Conservation (phyloP, 257 asterid species). For the Solanum paucissectum region DNA sequence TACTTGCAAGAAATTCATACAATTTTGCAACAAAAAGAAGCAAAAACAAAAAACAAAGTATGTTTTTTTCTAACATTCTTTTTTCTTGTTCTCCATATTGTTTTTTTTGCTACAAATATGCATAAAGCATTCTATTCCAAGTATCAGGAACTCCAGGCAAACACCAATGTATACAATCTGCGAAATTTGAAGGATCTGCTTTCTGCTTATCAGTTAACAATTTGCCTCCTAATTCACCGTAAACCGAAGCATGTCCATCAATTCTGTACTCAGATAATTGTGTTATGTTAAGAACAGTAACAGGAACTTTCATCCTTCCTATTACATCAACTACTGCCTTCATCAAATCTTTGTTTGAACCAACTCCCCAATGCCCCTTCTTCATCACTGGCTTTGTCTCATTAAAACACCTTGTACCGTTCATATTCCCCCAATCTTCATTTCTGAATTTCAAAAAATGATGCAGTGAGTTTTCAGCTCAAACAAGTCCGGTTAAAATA, state of each 20-base stretch:
- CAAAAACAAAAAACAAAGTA: background rate
- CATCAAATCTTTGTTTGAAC: constrained; percentile 59
- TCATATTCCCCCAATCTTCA: constrained; percentile 59
- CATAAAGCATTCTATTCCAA: constrained; percentile 63
- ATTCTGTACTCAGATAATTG: constrained; percentile 69
- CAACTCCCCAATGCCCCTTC: constrained; percentile 64
- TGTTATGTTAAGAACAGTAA: constrained; percentile 61
- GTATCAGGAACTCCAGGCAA: constrained; percentile 90
- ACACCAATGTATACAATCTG: constrained; percentile 94
- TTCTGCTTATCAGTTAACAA: constrained; percentile 50
- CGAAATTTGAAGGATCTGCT: constrained; percentile 54
- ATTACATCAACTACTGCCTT: constrained; percentile 36
- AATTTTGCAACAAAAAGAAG: background rate
- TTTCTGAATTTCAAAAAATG: constrained; percentile 25
- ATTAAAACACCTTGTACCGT: constrained; percentile 70
- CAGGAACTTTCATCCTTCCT: constrained; percentile 54
- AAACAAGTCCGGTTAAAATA: background rate
- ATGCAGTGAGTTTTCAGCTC: background rate
- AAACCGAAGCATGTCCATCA: constrained; percentile 68
- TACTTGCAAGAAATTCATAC: background rate
- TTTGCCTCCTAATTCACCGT: constrained; percentile 60
- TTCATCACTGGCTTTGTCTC: constrained; percentile 56
- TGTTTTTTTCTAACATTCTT: background rate
- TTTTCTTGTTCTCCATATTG: background rate
- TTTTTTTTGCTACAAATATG: constrained; percentile 36